These are phyloP conservation scores for Botryotinia convoluta DNA, from an alignment of 2,329 filamentous ascomycete species.

Conservation along the genomic window DNA sequence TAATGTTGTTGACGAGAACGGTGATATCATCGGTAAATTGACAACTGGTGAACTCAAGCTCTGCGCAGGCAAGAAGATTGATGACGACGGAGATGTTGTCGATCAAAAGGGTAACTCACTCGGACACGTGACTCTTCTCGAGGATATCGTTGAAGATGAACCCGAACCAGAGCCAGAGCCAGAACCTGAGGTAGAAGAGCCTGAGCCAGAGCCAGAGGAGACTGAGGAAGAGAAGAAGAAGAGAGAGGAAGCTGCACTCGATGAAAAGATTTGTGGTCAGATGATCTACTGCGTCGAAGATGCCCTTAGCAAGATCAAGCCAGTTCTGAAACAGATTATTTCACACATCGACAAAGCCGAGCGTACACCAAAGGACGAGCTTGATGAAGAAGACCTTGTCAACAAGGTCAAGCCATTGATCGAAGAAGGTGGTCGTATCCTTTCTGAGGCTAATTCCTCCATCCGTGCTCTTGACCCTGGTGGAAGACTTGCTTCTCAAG, in stretches of 20 bases:
- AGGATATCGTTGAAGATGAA: constrained; percentile 49
- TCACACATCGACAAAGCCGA: constrained; percentile 81
- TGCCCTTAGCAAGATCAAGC: constrained; percentile 78
- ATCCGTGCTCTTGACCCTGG: constrained; percentile 89
- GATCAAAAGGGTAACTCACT: constrained; percentile 65
- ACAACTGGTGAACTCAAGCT: constrained; percentile 64
- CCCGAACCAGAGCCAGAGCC: constrained; percentile 41
- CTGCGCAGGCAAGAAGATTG: constrained; percentile 66
- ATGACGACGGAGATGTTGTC: constrained; percentile 68
- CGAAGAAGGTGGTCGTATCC: constrained; percentile 77
- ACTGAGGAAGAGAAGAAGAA: constrained; percentile 58
- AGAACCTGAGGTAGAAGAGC: constrained; percentile 39
- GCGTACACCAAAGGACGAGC: constrained; percentile 77
- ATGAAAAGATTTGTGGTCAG: constrained; percentile 73
- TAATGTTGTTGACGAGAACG: constrained; percentile 57
- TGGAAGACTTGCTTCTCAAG: constrained; percentile 77
- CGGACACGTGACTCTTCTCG: constrained; percentile 66
- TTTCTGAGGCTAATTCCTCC: constrained; percentile 81
- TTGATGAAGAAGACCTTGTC: constrained; percentile 87
- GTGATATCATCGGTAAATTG: constrained; percentile 63
- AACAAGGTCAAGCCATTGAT: constrained; percentile 83
- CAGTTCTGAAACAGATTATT: constrained; percentile 82
- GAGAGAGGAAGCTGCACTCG: constrained; percentile 58
- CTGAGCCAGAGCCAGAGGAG: constrained; percentile 46
- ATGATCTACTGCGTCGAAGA: constrained; percentile 72